Evolutionary conservation across 1,284 basidiomycete species (phyloP).

Genomic region (Trametes polyzona): DNA sequence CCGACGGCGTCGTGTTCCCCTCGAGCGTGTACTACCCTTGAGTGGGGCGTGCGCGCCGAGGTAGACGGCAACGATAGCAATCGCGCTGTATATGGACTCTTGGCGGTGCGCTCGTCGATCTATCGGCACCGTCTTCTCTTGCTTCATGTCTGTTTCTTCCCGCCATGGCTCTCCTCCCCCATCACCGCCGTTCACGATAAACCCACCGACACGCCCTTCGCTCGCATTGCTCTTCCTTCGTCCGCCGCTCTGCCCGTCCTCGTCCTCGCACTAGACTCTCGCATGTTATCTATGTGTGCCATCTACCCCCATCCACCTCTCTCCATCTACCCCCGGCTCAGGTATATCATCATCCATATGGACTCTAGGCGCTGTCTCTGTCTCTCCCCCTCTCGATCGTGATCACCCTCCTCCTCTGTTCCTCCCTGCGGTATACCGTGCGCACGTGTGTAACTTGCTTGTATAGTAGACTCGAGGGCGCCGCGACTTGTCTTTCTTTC

Average conservation of each 20-base stretch:
- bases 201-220: constrained; percentile 11
- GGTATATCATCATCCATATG: constrained; percentile 20
- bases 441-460: constrained; percentile 26
- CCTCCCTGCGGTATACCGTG: constrained; percentile 4
- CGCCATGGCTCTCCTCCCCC: not conserved
- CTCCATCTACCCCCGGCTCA: constrained; percentile 9
- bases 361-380: constrained; percentile 9
- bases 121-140: constrained; percentile 5
- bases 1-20: constrained; percentile 91
- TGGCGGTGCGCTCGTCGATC: not conserved
- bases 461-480: constrained; percentile 31
- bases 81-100: not conserved
- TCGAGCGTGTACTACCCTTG: constrained; percentile 84
- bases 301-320: too few relatives aligned
- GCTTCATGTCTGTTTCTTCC: not conserved
- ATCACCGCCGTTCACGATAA: not conserved
- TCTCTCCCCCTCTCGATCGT: not conserved
- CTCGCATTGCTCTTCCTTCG: constrained; percentile 20
- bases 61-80: too few relatives aligned
- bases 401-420: not conserved
- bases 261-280: constrained; percentile 25
- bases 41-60: constrained; percentile 2
- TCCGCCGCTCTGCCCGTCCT: constrained; percentile 15
- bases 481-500: not conserved
- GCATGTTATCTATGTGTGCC: constrained; percentile 28